Base-by-base conservation (phyloP, 331 rosid species). In the Ulmus americana region DNA sequence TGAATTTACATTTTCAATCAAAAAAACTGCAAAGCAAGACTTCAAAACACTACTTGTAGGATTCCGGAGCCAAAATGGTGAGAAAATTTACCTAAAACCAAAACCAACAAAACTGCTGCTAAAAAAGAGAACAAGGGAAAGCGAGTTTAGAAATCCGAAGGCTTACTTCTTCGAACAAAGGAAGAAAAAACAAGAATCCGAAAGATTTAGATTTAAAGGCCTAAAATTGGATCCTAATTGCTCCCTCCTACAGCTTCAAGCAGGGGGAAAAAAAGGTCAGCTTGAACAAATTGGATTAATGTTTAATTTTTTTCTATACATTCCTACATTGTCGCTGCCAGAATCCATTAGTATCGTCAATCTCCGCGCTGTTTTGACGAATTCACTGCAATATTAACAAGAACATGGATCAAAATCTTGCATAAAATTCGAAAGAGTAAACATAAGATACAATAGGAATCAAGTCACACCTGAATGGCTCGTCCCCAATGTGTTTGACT, bases 281-380 rank as follows among this genome's bases (percentile, higher is more conserved):
- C 77, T 6, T 48, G 60, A 65, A 74, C 90, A 88, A 50, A 57
- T 78, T 65, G 75, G 79, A 74, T 52, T 63, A 78, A 74, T 59
- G 43, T 41, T 67, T 76, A 35, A 47, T 64, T 70, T 64, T 64
- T 69, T 28, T 74, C 69, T 75, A 72, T 82, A 89, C 75, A 75
- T 80, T 75, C 86, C 79, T 74, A 85, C 69, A 41, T 72, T 80
- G 83, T 88, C 78, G 68, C 88, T 80, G 85, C 88, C 80, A 10
- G 95, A 85, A 75, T 86, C 91, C 84, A 68, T 86, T 65, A 80
- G 81, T 85, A 87, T 92, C 13, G 88, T 92, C 86, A 87, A 72
- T 64, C 94, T 85, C 78, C 86, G 80, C 3, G 94, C 95, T 10
- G 89, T 70, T 84, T 70, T 88, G 57, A 75, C 45, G 72, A 92